Percentiles rank a stretch among this genome's conserved stretches.
phyloP scores from a whole-genome alignment of 2,329 filamentous ascomycete genomes.

The Colletotrichum endophyticum region DNA sequence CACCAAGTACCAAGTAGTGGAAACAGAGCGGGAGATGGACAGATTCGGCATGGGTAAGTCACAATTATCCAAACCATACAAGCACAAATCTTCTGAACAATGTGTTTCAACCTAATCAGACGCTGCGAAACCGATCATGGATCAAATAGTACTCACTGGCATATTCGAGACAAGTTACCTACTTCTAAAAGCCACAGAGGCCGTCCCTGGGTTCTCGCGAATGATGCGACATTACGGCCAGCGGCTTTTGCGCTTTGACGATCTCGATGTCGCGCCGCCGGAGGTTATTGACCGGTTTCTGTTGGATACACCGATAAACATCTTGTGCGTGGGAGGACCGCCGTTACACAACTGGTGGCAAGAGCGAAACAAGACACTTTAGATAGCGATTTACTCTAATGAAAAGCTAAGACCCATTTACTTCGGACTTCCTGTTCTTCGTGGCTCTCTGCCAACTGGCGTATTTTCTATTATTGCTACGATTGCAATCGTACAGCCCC shows the following conservation, averaged over 20 bases:
- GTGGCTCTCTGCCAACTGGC: too few relatives aligned
- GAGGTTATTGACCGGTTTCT: not conserved
- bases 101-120: not conserved
- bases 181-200: not conserved
- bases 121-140: not conserved
- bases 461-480: too few relatives aligned
- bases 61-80: not conserved
- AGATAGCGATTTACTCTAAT: not conserved
- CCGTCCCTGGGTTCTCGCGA: not conserved
- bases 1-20: not conserved
- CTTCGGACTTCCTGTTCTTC: too few relatives aligned
- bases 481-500: too few relatives aligned
- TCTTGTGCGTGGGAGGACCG: not conserved
- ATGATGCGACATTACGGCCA: not conserved
- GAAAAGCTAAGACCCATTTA: too few relatives aligned
- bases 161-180: not conserved
- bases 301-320: conserved; percentile 2
- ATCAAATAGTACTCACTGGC: not conserved
- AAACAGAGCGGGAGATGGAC: not conserved
- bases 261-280: not conserved
- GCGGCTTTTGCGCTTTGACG: not conserved
- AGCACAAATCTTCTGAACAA: not conserved
- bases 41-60: conserved; percentile 5
- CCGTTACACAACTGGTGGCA: conserved; percentile 2
- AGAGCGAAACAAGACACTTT: not conserved